Evolutionary conservation across 2,329 filamentous ascomycete genomes (phyloP).

Genomic region (Sporothrix mexicana): DNA sequence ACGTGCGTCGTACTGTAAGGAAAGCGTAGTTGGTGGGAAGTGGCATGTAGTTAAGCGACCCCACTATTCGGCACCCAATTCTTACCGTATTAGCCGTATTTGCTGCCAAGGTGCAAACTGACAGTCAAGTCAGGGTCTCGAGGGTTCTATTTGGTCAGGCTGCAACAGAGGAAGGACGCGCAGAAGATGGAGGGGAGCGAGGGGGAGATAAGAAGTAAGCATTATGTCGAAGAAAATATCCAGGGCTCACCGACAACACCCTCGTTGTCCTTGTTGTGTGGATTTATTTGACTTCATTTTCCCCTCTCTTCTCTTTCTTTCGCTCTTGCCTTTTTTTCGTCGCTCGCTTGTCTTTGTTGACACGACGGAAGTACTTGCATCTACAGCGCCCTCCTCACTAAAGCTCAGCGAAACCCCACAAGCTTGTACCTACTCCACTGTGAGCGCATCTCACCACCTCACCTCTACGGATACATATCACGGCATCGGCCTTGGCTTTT

Average conservation of each 20-base stretch:
- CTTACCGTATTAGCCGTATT: constrained; percentile 9
- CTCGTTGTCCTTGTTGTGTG: not conserved
- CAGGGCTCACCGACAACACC: not conserved
- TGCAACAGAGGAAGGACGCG: constrained; percentile 1
- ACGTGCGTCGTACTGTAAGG: too few species aligned
- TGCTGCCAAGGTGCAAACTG: not conserved
- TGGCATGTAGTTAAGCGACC: not conserved
- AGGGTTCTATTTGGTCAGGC: not conserved
- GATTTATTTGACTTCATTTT: not conserved
- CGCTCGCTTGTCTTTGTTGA: not conserved
- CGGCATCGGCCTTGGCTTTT: too few species aligned
- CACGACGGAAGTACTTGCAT: not conserved
- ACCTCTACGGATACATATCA: too few species aligned
- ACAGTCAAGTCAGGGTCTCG: constrained; percentile 9
- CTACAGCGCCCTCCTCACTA: not conserved
- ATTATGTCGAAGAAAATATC: not conserved
- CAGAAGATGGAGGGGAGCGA: not conserved
- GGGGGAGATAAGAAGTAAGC: constrained; percentile 13
- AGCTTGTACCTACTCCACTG: not conserved
- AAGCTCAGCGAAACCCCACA: not conserved
- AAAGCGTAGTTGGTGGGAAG: not conserved
- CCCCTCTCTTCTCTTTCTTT: not conserved
- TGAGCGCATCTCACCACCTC: not conserved
- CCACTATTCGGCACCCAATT: not conserved
- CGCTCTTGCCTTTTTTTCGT: not conserved